phyloP scores from a whole-genome alignment of 164 flowering plant genomes.

The Umbilicus rupestris region DNA sequence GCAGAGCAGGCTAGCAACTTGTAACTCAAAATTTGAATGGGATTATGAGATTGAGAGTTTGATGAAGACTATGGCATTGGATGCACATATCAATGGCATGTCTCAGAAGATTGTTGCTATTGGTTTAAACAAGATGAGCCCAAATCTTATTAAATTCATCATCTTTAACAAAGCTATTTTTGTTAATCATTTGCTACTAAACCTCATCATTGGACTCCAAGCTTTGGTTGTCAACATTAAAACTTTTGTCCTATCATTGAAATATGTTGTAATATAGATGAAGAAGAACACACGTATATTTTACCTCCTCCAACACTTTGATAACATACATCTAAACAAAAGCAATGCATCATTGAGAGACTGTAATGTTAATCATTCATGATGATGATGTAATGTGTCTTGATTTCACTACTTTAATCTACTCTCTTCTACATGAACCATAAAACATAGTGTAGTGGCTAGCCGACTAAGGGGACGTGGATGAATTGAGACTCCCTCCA shows the following conservation, averaged over 20 bases:
- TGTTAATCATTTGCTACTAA: not conserved
- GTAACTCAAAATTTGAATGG: no score
- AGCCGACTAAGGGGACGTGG: no score
- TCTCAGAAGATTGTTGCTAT: no score
- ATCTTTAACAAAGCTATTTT: not conserved
- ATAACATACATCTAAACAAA: not conserved
- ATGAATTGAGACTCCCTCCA: not conserved
- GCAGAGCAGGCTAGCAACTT: no score
- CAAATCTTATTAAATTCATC: not conserved
- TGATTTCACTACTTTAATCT: not conserved
- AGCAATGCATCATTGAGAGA: not conserved
- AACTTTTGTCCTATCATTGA: not conserved
- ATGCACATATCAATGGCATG: no score
- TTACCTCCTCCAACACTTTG: not conserved
- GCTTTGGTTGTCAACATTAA: not conserved
- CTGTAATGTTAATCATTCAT: not conserved
- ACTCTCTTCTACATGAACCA: not conserved
- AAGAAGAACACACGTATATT: no score
- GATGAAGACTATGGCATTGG: no score
- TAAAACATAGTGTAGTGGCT: slow-evolving; percentile 1
- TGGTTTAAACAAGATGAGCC: not conserved
- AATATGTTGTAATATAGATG: no score
- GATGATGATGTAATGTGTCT: not conserved
- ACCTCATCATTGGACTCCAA: not conserved
- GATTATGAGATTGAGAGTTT: no score